A percentile compares a stretch with the other conserved stretches of the same genome.
Evolutionary conservation across 768 basidiomycete genomes (phyloP).

Genomic region (Lentinula detonsa): DNA sequence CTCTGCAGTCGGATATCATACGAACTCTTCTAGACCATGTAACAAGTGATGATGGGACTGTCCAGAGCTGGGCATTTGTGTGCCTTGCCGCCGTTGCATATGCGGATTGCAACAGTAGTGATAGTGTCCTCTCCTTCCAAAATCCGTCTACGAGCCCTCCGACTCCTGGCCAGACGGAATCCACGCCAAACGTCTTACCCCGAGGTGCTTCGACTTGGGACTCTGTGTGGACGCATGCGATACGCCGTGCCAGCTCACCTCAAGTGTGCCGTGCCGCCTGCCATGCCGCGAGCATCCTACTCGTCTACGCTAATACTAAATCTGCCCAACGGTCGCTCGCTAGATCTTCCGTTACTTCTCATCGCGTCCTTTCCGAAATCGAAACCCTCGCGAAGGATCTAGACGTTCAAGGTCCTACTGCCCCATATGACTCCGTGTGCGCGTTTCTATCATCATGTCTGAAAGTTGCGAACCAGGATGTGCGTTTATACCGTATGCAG

Average conservation of each 20-base stretch:
- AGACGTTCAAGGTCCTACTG: conserved; percentile 84
- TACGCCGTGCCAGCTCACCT: conserved; percentile 66
- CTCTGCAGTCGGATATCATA: conserved; percentile 53
- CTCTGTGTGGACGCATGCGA: conserved; percentile 75
- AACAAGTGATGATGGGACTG: conserved; percentile 50
- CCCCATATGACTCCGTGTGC: conserved; percentile 89
- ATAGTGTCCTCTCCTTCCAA: background rate
- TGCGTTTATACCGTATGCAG: conserved; percentile 75
- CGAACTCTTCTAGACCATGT: conserved; percentile 53
- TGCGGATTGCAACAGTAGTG: conserved; percentile 25
- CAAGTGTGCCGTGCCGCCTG: conserved; percentile 75
- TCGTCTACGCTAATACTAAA: conserved; percentile 30
- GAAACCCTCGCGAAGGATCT: conserved; percentile 77
- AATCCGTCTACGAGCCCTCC: background rate
- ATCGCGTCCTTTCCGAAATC: conserved; percentile 64
- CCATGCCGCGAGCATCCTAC: conserved; percentile 56
- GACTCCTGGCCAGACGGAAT: background rate
- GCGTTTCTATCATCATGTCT: conserved; percentile 68
- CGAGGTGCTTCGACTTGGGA: conserved; percentile 54
- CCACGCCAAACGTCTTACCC: conserved; percentile 10
- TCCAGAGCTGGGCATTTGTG: conserved; percentile 85
- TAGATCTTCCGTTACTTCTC: conserved; percentile 38
- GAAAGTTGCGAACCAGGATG: conserved; percentile 71
- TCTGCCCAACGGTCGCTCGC: conserved; percentile 14
- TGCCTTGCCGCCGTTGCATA: conserved; percentile 70